phyloP scores from a whole-genome alignment of 139 green algal genomes.

The Nannochloris sp. region DNA sequence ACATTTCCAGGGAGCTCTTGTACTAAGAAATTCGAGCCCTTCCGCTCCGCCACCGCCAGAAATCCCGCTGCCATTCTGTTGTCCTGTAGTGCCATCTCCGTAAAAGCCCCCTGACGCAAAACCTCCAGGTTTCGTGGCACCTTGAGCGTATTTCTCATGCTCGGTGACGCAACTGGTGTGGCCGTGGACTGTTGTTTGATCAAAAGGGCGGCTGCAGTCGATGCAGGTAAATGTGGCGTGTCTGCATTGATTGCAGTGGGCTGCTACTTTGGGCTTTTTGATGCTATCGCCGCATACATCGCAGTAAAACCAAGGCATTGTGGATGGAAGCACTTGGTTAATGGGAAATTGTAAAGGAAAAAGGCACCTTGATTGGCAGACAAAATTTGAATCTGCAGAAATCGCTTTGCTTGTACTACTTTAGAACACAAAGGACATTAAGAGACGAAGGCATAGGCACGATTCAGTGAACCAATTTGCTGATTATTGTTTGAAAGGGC shows the following conservation, averaged over 20 bases:
- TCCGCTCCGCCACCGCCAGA: conserved; percentile 17
- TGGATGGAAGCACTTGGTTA: too few species aligned
- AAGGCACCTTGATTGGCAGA: too few species aligned
- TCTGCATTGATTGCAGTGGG: conserved; percentile 55
- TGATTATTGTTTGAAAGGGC: too few species aligned
- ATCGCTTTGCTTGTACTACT: too few species aligned
- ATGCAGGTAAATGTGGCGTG: conserved; percentile 73
- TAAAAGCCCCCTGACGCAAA: conserved; percentile 59
- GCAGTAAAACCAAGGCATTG: conserved; percentile 91
- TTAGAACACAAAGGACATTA: too few species aligned
- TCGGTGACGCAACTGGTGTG: conserved; percentile 85
- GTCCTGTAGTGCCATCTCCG: background rate
- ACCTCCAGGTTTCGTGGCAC: conserved; percentile 84
- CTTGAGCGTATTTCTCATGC: conserved; percentile 86
- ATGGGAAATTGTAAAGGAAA: too few species aligned
- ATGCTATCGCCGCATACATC: conserved; percentile 83
- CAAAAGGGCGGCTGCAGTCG: conserved; percentile 75
- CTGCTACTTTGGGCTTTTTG: conserved; percentile 85
- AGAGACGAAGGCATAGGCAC: too few species aligned
- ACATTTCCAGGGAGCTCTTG: conserved; percentile 70
- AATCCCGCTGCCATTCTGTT: background rate
- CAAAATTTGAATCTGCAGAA: too few species aligned
- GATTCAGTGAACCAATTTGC: too few species aligned
- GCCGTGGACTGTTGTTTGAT: conserved; percentile 39
- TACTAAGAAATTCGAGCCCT: conserved; percentile 62